Base-by-base conservation (phyloP, 108 stramenopile genomes). In the Skeletonema marinoi region DNA sequence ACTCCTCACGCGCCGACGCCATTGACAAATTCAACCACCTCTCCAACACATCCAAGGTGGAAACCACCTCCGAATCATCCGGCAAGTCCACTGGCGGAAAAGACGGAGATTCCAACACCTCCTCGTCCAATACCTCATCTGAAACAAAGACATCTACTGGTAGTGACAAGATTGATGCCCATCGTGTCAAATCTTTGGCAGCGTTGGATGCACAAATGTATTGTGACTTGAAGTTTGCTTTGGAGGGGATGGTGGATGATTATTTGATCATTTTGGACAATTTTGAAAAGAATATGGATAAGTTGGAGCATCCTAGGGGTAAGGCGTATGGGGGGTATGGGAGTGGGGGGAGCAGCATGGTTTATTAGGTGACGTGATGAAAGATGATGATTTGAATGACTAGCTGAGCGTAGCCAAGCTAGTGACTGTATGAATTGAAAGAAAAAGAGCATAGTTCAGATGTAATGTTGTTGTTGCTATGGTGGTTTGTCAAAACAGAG, bases 221-320 rank as follows among this genome's bases (percentile, higher is more conserved):
- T 70, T 50, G 70, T 21, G 74, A 78, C 10, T 73, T 86, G 44
- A 10, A 51, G 58, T 42, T 36, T 31, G 68, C 75, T 2, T 60
- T 82, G 60, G 68, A 83, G 68, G 48, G 38, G 11, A 39, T 86
- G 71, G 60, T 78, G 41, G 73, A 84, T 78, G 80, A 74, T 13
- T 85, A 86, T 75, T 62, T 83, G 67, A 66, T 85, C 41, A 78
- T 72, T 75, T 48, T 87, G 75, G 78, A 77, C 61, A 63, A 83
- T 87, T 42, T 87, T 81, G 85, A 87, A 51, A 88, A 88, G 85
- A 88, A 88, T 70, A 74, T 69, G 48, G 80, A 81, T 13, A 88
- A 88, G 80, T 81, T 88, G 68, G 68, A 77, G 54, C 66, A 70
- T 32, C 87, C 87, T 61, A 76, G 83, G 73, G 87, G 85, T 10